Conservation (phyloP, 306 rosid species). For the Casuarina glauca region DNA sequence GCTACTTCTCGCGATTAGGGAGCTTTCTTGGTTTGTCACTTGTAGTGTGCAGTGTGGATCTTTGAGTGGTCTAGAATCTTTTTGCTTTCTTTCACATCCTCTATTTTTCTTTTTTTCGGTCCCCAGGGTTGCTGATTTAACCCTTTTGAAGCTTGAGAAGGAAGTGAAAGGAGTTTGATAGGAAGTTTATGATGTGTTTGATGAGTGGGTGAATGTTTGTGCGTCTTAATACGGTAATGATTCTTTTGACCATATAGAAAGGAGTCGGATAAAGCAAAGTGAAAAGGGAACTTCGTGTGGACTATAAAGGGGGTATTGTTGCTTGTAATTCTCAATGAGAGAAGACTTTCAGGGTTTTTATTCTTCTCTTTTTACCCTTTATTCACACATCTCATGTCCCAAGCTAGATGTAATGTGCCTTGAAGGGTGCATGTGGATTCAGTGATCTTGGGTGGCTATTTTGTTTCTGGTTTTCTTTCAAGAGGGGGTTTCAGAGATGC, state of each 20-base stretch:
- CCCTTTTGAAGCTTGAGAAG: constrained; percentile 44
- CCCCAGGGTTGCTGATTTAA: constrained; percentile 38
- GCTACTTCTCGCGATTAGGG: constrained; percentile 24
- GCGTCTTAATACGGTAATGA: constrained; percentile 46
- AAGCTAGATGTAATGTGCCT: constrained; percentile 40
- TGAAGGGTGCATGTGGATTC: constrained; percentile 40
- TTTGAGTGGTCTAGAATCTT: constrained; percentile 36
- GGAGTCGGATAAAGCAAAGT: constrained; percentile 46
- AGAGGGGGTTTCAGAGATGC: constrained; percentile 45
- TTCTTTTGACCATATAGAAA: constrained; percentile 59
- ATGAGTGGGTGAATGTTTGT: constrained; percentile 10
- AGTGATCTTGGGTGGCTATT: constrained; percentile 22
- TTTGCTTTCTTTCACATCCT: constrained; percentile 25
- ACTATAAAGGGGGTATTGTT: constrained; percentile 33
- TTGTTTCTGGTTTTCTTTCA: constrained; percentile 17
- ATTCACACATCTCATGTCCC: constrained; percentile 28
- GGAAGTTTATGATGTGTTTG: constrained; percentile 44
- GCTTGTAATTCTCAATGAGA: constrained; percentile 31
- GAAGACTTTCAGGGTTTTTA: constrained; percentile 15
- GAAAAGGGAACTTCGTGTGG: constrained; percentile 15
- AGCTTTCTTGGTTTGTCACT: constrained; percentile 21
- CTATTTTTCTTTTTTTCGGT: constrained; percentile 19
- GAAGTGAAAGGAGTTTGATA: constrained; percentile 51
- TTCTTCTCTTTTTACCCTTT: constrained; percentile 4
- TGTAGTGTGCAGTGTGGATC: constrained; percentile 34